Evolutionary conservation across 2,329 filamentous ascomycete genomes (phyloP), one percentile per base, ranked within the genome.

Genomic region (Phyllosticta capitalensis): DNA sequence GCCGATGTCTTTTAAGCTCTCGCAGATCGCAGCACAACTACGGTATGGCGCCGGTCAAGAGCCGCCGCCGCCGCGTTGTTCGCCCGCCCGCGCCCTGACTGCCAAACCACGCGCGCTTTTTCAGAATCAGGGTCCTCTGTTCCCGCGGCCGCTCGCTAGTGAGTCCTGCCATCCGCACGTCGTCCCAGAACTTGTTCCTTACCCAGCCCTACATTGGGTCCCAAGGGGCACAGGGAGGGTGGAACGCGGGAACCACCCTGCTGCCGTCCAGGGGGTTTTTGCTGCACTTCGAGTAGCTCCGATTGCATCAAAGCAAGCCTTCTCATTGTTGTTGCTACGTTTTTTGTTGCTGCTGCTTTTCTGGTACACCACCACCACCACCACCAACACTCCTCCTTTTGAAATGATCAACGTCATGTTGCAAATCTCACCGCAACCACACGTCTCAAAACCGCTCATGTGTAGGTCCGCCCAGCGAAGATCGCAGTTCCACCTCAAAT

Each of bases 371-470:
- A 45, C 17, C 38, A n/a, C 38, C 38, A 45, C n/a, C 38, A 45
- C 6, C 38, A 4, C 6, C 30, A 10, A n/a, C 38, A 17, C 14
- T 45, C 14, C 14, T 45, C 14, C 14, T n/a, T 45, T 45, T 45
- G 38, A 14, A n/a, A 6, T n/a, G 50, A 52, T 52, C 50, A 21
- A n/a, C 50, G 10, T 21, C 50, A 22, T 21, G 45, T 52, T 55
- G 53, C 52, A 52, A 59, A 51, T 59, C 58, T 59, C 53, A 55
- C 58, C 53, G 58, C 53, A 55, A 38, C n/a, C n/a, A n/a, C 53
- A 45, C 26, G 21, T 21, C 52, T 58, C 57, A 54, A 59, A 45
- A 45, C 38, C 38, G 38, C 38, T 45, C 38, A 45, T 26, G 7
- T 26, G 24, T 26, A 3, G 7, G 38, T 45, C 57, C 57, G 57